These are phyloP conservation scores for Leptographium flavum DNA, from an alignment of 2,329 filamentous ascomycete genomes.

Conservation along the genomic window DNA sequence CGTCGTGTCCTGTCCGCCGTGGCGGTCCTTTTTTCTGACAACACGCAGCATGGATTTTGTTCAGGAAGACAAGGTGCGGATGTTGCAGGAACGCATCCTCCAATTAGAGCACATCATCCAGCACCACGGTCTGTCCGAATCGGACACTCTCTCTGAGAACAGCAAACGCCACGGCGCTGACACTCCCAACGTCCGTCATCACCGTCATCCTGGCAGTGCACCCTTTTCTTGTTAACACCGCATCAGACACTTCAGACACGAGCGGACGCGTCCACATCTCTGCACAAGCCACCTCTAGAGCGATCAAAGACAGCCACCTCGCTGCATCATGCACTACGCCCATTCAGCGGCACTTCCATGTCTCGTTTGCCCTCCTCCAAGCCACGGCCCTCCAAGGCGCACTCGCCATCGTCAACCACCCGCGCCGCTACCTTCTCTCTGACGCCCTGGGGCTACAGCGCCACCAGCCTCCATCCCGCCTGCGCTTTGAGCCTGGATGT, in stretches of 20 bases:
- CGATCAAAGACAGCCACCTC: constrained; percentile 4
- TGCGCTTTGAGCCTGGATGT: constrained; percentile 1
- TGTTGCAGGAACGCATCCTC: too few species aligned
- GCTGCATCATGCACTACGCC: neutral
- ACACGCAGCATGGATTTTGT: too few species aligned
- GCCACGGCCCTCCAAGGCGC: neutral
- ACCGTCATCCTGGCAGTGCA: neutral
- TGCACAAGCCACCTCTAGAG: constrained; percentile 3
- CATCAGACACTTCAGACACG: neutral
- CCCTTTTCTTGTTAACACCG: neutral
- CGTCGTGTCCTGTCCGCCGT: too few species aligned
- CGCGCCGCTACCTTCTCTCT: too few species aligned
- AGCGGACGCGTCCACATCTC: neutral
- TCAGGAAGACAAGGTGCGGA: too few species aligned
- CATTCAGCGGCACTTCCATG: neutral
- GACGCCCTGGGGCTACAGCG: too few species aligned
- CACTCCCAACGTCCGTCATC: neutral
- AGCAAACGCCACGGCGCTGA: too few species aligned
- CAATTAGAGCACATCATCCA: too few species aligned
- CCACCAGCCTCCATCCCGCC: neutral
- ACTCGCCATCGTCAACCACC: too few species aligned
- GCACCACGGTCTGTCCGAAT: too few species aligned
- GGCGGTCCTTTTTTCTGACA: too few species aligned
- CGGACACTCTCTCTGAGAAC: too few species aligned
- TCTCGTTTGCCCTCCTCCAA: neutral